Evolutionary conservation across 768 basidiomycete species (phyloP).

Genomic region (Hypholoma sublateritium): DNA sequence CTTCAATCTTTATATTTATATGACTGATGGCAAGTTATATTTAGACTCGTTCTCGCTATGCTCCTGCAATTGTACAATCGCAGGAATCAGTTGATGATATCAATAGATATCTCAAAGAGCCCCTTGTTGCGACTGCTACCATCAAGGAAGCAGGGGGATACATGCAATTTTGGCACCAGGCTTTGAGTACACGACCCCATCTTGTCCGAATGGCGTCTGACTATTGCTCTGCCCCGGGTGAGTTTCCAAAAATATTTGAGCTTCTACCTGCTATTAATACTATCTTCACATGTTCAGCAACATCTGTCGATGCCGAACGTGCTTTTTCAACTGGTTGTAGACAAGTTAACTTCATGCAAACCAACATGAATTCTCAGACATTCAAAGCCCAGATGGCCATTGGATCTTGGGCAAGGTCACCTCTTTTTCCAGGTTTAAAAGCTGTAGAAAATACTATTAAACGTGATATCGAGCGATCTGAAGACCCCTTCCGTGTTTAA

Average conservation of each 20-base stretch:
- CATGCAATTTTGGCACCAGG: constrained; percentile 11
- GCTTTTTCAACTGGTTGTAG: constrained; percentile 32
- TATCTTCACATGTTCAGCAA: constrained; percentile 10
- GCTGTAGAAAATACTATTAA: constrained; percentile 5
- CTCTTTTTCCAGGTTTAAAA: constrained; percentile 22
- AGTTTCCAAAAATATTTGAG: neutral
- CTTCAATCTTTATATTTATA: too few species aligned
- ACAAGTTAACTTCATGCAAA: constrained; percentile 32
- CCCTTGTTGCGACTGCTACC: neutral
- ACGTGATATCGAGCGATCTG: too few species aligned
- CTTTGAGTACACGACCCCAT: neutral
- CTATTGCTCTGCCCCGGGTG: constrained; percentile 14
- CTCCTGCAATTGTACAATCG: neutral
- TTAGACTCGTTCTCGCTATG: too few species aligned
- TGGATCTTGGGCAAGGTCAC: constrained; percentile 29
- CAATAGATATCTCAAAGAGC: constrained; percentile 8
- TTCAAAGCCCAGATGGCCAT: constrained; percentile 32
- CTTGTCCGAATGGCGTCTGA: constrained; percentile 11
- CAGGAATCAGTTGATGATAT: constrained; percentile 1
- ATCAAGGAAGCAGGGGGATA: constrained; percentile 14
- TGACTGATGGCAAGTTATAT: too few species aligned
- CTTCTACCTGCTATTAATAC: neutral
- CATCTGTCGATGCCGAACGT: constrained; percentile 35
- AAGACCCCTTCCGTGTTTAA: too few species aligned
- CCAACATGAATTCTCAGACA: constrained; percentile 30